A percentile compares a stretch with the other conserved stretches of the same genome.
These are phyloP conservation scores for Fusarium anguioides DNA, from an alignment of 2,329 filamentous ascomycete genomes.

Conservation along the genomic window DNA sequence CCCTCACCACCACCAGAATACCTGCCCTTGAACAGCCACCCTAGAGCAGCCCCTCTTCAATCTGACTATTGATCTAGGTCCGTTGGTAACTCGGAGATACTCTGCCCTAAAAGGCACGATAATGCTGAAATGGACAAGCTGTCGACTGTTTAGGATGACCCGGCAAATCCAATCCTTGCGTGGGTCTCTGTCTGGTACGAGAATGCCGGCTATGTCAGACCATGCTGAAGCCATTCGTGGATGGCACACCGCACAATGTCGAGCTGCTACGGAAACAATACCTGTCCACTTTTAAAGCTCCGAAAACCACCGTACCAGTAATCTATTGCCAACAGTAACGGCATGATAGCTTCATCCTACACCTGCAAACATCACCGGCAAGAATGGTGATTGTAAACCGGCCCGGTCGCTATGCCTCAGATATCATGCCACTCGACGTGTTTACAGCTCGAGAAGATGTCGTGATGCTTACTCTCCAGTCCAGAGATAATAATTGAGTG, in stretches of 20 bases:
- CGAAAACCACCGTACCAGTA: not conserved
- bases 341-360: not conserved
- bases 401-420: conserved; percentile 5
- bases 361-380: not conserved
- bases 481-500: not conserved
- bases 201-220: conserved; percentile 27
- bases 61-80: not conserved
- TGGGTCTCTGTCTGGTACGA: conserved; percentile 34
- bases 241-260: conserved; percentile 9
- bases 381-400: not conserved
- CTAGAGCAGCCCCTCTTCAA: conserved; percentile 10
- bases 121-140: conserved; percentile 7
- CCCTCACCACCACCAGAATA: not conserved
- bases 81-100: conserved; percentile 3
- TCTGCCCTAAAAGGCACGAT: conserved; percentile 4
- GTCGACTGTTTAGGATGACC: conserved; percentile 16
- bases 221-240: conserved; percentile 35
- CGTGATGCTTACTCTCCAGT: not conserved
- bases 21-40: conserved; percentile 10
- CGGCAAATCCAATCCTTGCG: conserved; percentile 12
- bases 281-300: not conserved
- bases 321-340: conserved; percentile 6
- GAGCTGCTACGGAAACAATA: conserved; percentile 20
- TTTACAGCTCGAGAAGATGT: not conserved
- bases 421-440: conserved; percentile 15